Evolutionary conservation across 768 basidiomycete species (phyloP).

Genomic region (Hydnum rufescens): DNA sequence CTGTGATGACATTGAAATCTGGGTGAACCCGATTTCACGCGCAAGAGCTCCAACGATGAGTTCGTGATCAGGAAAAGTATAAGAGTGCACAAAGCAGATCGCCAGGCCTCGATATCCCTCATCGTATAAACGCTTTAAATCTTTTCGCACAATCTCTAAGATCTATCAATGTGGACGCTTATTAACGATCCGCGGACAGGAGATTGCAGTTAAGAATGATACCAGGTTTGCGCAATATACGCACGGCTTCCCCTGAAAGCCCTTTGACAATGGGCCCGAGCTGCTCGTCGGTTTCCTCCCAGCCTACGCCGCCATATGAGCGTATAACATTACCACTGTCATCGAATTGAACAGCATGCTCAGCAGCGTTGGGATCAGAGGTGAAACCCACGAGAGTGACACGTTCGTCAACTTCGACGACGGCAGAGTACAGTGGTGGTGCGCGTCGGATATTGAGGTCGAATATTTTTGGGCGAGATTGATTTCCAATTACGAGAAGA

Average conservation of each 20-base stretch:
- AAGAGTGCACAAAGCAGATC: slow-evolving; percentile 79
- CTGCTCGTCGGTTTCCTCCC: slow-evolving; percentile 41
- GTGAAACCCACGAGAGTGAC: slow-evolving; percentile 90
- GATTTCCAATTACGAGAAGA: slow-evolving; percentile 82
- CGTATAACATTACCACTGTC: slow-evolving; percentile 43
- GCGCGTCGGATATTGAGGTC: slow-evolving; percentile 78
- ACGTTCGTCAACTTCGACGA: slow-evolving; percentile 61
- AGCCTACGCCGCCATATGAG: slow-evolving; percentile 58
- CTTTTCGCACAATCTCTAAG: slow-evolving; percentile 28
- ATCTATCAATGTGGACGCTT: slow-evolving; percentile 26
- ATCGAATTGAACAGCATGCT: slow-evolving; percentile 58
- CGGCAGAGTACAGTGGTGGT: slow-evolving; percentile 52
- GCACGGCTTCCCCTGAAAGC: slow-evolving; percentile 74
- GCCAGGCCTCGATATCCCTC: slow-evolving; percentile 80
- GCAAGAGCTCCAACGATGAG: slow-evolving; percentile 50
- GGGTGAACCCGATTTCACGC: slow-evolving; percentile 62
- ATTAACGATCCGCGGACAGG: not conserved
- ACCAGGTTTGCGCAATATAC: slow-evolving; percentile 61
- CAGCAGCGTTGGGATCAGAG: slow-evolving; percentile 64
- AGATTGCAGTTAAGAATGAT: not conserved
- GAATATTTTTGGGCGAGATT: slow-evolving; percentile 86
- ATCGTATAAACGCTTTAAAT: slow-evolving; percentile 52
- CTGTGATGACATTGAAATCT: slow-evolving; percentile 73
- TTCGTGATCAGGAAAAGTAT: slow-evolving; percentile 81
- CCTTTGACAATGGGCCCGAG: slow-evolving; percentile 46